Evolutionary conservation across 257 asterid species (phyloP).

Genomic region (Orobanche coerulescens): DNA sequence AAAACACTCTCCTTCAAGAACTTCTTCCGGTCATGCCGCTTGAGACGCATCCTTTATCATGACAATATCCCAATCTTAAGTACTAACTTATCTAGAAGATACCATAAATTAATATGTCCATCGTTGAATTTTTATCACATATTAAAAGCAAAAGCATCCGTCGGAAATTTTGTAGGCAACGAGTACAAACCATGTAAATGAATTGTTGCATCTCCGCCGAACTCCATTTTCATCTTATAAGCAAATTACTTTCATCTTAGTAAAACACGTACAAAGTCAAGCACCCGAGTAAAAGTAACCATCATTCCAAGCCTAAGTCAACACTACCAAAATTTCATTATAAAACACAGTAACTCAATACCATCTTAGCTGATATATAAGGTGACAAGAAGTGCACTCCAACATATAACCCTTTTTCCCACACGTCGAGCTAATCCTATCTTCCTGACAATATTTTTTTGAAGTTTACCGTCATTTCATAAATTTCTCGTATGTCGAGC

Average conservation of each 20-base stretch:
- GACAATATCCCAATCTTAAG: neutral
- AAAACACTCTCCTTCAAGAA: neutral
- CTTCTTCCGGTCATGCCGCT: neutral
- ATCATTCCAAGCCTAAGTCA: neutral
- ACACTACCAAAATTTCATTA: neutral
- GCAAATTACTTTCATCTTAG: too few relatives aligned
- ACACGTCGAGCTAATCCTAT: neutral
- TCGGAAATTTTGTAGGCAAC: neutral
- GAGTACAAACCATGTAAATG: neutral
- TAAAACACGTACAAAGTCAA: neutral
- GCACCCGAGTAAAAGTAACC: neutral
- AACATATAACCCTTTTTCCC: neutral
- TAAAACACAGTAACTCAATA: neutral
- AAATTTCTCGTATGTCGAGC: too few relatives aligned
- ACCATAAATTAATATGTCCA: neutral
- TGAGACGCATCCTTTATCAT: neutral
- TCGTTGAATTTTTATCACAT: neutral
- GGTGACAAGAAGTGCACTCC: neutral
- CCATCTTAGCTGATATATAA: neutral
- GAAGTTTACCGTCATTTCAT: too few relatives aligned
- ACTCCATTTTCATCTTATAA: neutral
- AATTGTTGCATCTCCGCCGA: neutral
- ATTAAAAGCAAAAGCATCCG: neutral
- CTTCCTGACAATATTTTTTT: too few relatives aligned
- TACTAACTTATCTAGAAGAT: neutral